phyloP scores from a whole-genome alignment of 2,329 filamentous ascomycete species.

The Fusarium sp. region DNA sequence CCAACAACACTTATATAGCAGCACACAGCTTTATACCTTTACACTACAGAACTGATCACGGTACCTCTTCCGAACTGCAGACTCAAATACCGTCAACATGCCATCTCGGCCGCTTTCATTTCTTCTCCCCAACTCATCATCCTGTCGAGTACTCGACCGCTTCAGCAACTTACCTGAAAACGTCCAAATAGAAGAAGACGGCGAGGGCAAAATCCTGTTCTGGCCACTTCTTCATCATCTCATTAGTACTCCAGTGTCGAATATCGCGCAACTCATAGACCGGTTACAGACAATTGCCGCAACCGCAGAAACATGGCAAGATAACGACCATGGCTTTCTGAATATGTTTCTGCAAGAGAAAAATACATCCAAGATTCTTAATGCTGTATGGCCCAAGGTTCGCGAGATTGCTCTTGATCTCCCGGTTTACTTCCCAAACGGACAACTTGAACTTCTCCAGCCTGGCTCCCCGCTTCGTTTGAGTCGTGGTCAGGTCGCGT shows the following conservation, averaged over 20 bases:
- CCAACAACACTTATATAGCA: not conserved
- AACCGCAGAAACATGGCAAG: constrained; percentile 30
- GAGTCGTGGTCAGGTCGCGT: constrained; percentile 46
- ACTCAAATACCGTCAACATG: constrained; percentile 6
- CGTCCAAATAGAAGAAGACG: constrained; percentile 38
- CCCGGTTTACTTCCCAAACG: constrained; percentile 37
- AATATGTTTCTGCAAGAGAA: not conserved
- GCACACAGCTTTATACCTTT: not conserved
- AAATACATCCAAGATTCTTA: constrained; percentile 9
- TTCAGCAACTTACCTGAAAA: constrained; percentile 47
- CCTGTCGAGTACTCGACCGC: constrained; percentile 46
- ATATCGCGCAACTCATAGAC: constrained; percentile 40
- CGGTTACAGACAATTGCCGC: constrained; percentile 48
- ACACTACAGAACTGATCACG: too few relatives aligned
- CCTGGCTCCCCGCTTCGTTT: constrained; percentile 32
- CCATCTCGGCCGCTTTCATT: constrained; percentile 24
- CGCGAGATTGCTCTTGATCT: constrained; percentile 39
- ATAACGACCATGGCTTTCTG: constrained; percentile 44
- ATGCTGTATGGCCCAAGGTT: constrained; percentile 45
- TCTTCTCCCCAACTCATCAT: constrained; percentile 37
- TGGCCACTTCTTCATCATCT: constrained; percentile 47
- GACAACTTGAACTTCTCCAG: constrained; percentile 34
- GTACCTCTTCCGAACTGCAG: not conserved
- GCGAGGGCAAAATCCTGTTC: constrained; percentile 40
- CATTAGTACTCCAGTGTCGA: constrained; percentile 25